Evolutionary conservation across 1,284 basidiomycete species (phyloP).

Genomic region (Tremellales sp.): DNA sequence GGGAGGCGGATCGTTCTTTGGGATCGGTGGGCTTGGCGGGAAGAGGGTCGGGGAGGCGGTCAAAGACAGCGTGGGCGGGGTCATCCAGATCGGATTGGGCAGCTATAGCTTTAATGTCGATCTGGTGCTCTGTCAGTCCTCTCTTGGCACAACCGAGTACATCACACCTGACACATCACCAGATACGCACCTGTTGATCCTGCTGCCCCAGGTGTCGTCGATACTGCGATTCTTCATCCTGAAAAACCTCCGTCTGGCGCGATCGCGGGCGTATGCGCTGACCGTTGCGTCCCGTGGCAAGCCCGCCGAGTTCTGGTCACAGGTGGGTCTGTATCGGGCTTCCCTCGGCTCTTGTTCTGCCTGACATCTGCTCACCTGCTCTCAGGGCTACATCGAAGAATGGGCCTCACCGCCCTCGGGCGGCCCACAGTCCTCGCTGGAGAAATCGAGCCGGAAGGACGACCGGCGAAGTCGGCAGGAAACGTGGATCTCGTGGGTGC

Average conservation of each 20-base stretch:
- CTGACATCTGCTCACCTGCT: conserved; percentile 1
- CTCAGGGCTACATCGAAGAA: conserved; percentile 76
- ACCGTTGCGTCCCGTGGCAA: conserved; percentile 76
- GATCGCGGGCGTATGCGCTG: conserved; percentile 66
- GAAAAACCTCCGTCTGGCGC: conserved; percentile 70
- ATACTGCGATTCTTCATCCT: conserved; percentile 75
- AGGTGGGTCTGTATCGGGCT: conserved; percentile 18
- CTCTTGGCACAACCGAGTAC: neutral
- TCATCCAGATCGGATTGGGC: conserved; percentile 30
- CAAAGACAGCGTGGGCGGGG: conserved; percentile 18
- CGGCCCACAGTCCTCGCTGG: conserved; percentile 19
- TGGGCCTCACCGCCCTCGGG: conserved; percentile 64
- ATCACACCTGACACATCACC: too few species aligned
- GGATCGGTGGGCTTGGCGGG: conserved; percentile 5
- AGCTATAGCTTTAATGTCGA: conserved; percentile 27
- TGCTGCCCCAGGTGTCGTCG: conserved; percentile 65
- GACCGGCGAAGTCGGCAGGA: conserved; percentile 21
- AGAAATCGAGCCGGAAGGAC: conserved; percentile 18
- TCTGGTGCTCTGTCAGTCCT: conserved; percentile 38
- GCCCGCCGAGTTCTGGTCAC: conserved; percentile 70
- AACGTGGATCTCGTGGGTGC: conserved; percentile 48
- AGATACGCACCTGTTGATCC: conserved; percentile 71
- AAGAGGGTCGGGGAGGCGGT: conserved; percentile 16
- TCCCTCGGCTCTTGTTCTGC: neutral
- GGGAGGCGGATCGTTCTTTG: conserved; percentile 17